Percentiles rank a stretch among this genome's conserved stretches.
phyloP scores from a whole-genome alignment of 1,284 basidiomycete genomes.

The Trichosporon sp. region DNA sequence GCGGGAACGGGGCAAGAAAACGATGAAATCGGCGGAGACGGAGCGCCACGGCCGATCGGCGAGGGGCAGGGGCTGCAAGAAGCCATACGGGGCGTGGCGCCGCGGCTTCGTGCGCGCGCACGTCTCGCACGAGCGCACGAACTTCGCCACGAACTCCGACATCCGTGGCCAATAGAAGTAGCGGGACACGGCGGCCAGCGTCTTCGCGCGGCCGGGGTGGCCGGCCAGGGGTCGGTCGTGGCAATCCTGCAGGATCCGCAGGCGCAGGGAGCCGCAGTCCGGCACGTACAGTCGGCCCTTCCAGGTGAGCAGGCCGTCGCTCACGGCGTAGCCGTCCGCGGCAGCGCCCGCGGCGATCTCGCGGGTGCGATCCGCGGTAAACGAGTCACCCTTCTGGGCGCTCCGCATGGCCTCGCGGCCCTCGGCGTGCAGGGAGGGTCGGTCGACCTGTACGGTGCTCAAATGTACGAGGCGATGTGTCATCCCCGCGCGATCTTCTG shows the following conservation, averaged over 20 bases:
- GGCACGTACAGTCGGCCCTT: no score
- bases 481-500: slow-evolving; percentile 11
- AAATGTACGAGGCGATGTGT: neutral
- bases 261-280: no score
- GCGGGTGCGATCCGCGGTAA: no score
- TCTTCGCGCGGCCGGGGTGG: slow-evolving; percentile 51
- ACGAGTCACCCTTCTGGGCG: no score
- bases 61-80: slow-evolving; percentile 47
- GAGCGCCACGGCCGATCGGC: slow-evolving; percentile 26
- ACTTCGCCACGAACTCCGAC: slow-evolving; percentile 22
- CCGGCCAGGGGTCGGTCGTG: slow-evolving; percentile 38
- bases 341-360: no score
- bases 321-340: no score
- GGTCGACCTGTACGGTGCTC: neutral
- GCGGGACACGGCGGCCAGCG: slow-evolving; percentile 24
- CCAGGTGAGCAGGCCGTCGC: no score
- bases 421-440: no score
- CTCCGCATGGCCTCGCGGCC: no score
- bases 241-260: slow-evolving; percentile 16
- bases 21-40: slow-evolving; percentile 53
- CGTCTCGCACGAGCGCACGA: slow-evolving; percentile 41
- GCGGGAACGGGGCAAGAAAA: slow-evolving; percentile 46
- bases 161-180: slow-evolving; percentile 33
- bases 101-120: slow-evolving; percentile 49
- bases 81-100: slow-evolving; percentile 37